Evolutionary conservation across 73 alveolate species (phyloP).

Genomic region (Stentor roeselii): DNA sequence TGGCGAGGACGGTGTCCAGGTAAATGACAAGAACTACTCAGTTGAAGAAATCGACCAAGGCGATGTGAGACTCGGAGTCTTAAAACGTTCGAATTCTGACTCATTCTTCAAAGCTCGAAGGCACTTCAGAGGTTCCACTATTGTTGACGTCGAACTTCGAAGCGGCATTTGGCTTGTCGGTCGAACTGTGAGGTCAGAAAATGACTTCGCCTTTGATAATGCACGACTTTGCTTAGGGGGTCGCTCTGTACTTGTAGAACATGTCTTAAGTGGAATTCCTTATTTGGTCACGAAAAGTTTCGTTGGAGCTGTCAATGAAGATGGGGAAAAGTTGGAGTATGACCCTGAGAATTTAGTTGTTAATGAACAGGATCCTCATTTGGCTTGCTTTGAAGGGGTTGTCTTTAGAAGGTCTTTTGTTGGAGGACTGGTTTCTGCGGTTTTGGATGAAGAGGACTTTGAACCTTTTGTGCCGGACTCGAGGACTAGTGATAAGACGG

Average conservation of each 20-base stretch:
- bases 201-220: slow-evolving; percentile 8
- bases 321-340: neutral
- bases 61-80: neutral
- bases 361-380: neutral
- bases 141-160: slow-evolving; percentile 20
- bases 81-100: neutral
- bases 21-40: neutral
- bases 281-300: neutral
- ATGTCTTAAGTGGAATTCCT: neutral
- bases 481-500: too few species aligned
- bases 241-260: neutral
- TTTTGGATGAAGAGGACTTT: neutral
- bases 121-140: neutral
- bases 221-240: neutral
- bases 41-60: slow-evolving; percentile 12
- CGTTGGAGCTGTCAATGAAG: neutral
- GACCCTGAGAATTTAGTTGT: neutral
- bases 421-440: slow-evolving; percentile 1
- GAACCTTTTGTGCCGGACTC: too few species aligned
- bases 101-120: neutral
- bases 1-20: neutral
- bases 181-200: neutral
- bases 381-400: neutral
- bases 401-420: neutral
- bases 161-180: neutral